phyloP scores from a whole-genome alignment of 345 rosid genomes.

The Lumnitzera racemosa region DNA sequence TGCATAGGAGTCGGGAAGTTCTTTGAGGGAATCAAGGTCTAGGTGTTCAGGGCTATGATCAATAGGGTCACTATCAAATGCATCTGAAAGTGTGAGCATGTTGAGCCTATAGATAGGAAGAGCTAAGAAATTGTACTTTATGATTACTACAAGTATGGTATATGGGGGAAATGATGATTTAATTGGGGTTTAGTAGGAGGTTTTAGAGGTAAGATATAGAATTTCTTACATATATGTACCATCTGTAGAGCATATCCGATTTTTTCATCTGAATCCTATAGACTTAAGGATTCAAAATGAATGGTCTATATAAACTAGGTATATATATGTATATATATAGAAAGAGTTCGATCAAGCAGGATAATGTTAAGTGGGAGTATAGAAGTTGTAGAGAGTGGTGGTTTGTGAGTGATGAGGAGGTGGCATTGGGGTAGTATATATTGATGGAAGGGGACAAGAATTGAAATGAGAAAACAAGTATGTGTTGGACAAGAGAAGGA shows the following conservation, averaged over 20 bases:
- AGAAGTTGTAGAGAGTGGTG: constrained; percentile 6
- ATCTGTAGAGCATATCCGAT: too few relatives aligned
- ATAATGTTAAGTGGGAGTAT: background rate
- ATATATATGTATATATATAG: too few relatives aligned
- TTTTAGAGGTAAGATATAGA: background rate
- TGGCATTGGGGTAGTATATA: constrained; percentile 21
- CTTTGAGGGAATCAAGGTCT: constrained; percentile 51
- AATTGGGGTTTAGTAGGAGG: constrained; percentile 9
- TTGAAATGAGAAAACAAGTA: constrained; percentile 20
- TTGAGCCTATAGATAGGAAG: constrained; percentile 30
- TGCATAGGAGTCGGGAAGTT: constrained; percentile 67
- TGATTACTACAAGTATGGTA: background rate
- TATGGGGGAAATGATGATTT: background rate
- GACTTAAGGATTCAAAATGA: too few relatives aligned
- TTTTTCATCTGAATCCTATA: too few relatives aligned
- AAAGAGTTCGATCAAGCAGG: constrained; percentile 2
- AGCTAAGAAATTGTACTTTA: background rate
- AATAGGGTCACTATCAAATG: constrained; percentile 44
- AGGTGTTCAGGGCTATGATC: constrained; percentile 37
- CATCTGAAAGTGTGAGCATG: constrained; percentile 40
- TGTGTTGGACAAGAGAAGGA: constrained; percentile 28
- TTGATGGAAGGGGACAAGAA: constrained; percentile 33
- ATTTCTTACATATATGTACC: too few relatives aligned
- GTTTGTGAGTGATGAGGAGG: constrained; percentile 5
- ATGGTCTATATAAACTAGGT: too few relatives aligned